Base-by-base conservation (phyloP, 192 early-diverging fungal genomes). In the Helicostylum pulchrum region DNA sequence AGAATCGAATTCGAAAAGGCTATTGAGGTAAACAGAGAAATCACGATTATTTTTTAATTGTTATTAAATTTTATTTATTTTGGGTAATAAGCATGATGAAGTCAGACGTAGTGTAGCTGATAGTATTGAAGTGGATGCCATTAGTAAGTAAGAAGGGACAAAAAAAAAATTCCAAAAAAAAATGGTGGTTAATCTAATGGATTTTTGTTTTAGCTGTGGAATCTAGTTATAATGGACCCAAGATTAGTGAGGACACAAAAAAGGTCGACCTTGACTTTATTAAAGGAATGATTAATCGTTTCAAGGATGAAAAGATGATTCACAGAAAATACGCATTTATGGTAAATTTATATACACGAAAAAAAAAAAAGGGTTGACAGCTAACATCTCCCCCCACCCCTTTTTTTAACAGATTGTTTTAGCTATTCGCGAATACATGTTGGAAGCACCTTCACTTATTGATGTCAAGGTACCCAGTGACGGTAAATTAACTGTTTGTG, bases 1-100 rank as follows among this genome's bases (percentile, higher is more conserved):
- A 80, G 91, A 30, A 81, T 89, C 45, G 86, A 90, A 64, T 97
- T 99, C 79, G 96, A 96, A 78, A 87, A 90, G 74, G 97, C 97
- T 6, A 97, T 99, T 66, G 81, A 84, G 48, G 84, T 88, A 67
- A 44, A 42, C 12, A 59, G 10, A 15, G n/a, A 54, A 32, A 11
- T 14, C 1, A 14, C 3, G 14, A 0, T 54, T 23, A 15, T 45
- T 45, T 45, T 9, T 45, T n/a, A n/a, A 31, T 64, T 45, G 17
- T n/a, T 32, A 14, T 11, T n/a, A 21, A 26, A 4, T 61, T 61
- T 46, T 36, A 61, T 61, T 12, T 15, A n/a, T 53, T n/a, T 45
- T 26, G 26, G 26, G 2, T 26, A 7, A 21, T 31, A 12, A 74
- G 66, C 67, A 74, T 32, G 47, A 68, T 61, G 66, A 76, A 45